These are phyloP conservation scores for Cyclotella choctawhatcheeana DNA, from an alignment of 108 stramenopile species.

Conservation along the genomic window DNA sequence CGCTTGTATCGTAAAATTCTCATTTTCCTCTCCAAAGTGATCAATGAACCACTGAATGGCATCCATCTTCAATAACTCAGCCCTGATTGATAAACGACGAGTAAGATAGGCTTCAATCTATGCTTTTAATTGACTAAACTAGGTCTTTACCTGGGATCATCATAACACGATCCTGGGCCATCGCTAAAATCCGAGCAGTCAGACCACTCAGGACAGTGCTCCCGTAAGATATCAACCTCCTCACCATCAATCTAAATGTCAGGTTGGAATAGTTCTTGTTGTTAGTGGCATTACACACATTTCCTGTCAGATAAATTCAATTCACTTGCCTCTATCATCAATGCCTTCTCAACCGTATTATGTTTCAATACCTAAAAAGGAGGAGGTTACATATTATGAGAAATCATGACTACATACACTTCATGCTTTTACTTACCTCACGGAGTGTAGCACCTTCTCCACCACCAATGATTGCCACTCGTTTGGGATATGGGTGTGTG, in stretches of 20 bases:
- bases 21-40: constrained; percentile 21
- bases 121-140: too few relatives aligned
- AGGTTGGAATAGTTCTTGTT: background rate
- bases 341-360: constrained; percentile 67
- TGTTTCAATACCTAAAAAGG: constrained; percentile 67
- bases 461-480: constrained; percentile 79
- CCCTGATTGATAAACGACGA: too few relatives aligned
- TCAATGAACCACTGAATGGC: constrained; percentile 67
- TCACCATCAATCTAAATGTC: constrained; percentile 56
- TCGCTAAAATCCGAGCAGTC: constrained; percentile 58
- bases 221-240: constrained; percentile 45
- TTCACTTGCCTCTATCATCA: constrained; percentile 79
- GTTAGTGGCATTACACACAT: background rate
- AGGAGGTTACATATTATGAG: too few relatives aligned
- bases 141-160: too few relatives aligned
- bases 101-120: too few relatives aligned
- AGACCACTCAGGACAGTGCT: constrained; percentile 55
- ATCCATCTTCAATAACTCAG: constrained; percentile 48
- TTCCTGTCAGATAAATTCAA: constrained; percentile 24
- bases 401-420: background rate
- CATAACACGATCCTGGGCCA: constrained; percentile 58
- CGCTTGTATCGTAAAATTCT: background rate
- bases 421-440: constrained; percentile 50
- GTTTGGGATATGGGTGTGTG: constrained; percentile 72
- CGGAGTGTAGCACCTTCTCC: constrained; percentile 84